Evolutionary conservation across 495 filamentous ascomycete genomes (phyloP).

Genomic region (Lophiotrema nucula): DNA sequence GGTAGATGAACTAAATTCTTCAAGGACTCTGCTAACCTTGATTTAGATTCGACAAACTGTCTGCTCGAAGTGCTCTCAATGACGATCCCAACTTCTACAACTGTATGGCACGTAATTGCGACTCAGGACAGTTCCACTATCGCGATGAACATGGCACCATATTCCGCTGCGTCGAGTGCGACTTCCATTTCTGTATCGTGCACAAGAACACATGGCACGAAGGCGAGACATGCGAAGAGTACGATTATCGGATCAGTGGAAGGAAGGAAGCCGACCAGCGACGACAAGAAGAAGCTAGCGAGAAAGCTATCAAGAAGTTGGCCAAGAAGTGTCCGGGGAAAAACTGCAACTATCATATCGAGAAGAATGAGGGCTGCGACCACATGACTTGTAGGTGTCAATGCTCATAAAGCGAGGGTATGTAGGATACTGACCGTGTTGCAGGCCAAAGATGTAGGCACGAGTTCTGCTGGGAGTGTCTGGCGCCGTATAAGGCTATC

Average conservation of each 20-base stretch:
- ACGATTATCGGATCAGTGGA: slow-evolving; percentile 36
- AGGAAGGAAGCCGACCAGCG: slow-evolving; percentile 30
- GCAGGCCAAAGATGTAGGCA: slow-evolving; percentile 32
- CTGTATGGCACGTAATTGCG: slow-evolving; percentile 41
- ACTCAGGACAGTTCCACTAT: slow-evolving; percentile 42
- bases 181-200: slow-evolving; percentile 41
- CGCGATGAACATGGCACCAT: slow-evolving; percentile 29
- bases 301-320: slow-evolving; percentile 23
- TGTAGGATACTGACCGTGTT: background rate
- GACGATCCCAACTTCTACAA: slow-evolving; percentile 43
- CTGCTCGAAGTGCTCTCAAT: slow-evolving; percentile 29
- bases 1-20: slow-evolving; percentile 10
- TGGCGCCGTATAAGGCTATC: slow-evolving; percentile 22
- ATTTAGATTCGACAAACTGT: slow-evolving; percentile 35
- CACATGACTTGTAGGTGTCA: slow-evolving; percentile 6
- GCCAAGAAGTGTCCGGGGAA: slow-evolving; percentile 39
- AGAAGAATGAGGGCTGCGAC: slow-evolving; percentile 41
- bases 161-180: slow-evolving; percentile 42
- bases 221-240: slow-evolving; percentile 44
- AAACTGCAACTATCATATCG: slow-evolving; percentile 35
- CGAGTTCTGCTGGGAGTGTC: slow-evolving; percentile 41
- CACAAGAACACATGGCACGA: slow-evolving; percentile 44
- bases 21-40: background rate
- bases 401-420: background rate
- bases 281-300: slow-evolving; percentile 29